Evolutionary conservation across 2,329 filamentous ascomycete species (phyloP), one percentile per base, ranked within the genome.

Genomic region (Emergomyces orientalis): DNA sequence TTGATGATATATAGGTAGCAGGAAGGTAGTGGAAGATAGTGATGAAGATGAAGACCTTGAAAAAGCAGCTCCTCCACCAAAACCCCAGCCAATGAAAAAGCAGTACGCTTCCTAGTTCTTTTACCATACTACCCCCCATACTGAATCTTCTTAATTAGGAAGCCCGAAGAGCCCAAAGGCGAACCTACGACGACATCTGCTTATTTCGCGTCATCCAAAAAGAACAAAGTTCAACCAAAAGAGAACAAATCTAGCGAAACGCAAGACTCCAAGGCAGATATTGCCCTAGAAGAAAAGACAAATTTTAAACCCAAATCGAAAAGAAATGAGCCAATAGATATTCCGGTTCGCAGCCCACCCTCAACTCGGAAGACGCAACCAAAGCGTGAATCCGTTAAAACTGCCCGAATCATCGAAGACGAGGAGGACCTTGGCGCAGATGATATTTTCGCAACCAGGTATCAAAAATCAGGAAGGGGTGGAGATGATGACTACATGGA

Each of bases 401-500:
- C 68, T 73, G 71, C 72, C 74, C 65, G 63, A 65, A 70, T 66
- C 66, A 25, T 88, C 67, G 84, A 90, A 25, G 88, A 89, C 61
- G 87, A 86, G 41, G 81, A 83, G 7, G 85, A 90, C 54, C 87
- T 84, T 54, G 81, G 76, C 2, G 88, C 84, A n/a, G 88, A 91
- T 67, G 92, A 96, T 69, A 91, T 96, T 25, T 92, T 92, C 74
- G 88, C 87, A 17, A 87, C 88, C 3, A 86, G 90, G 66, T 83
- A 82, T 41, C 88, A 86, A 71, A 83, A 82, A 57, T 79, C 83
- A 54, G 85, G 82, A 63, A 90, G 86, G 72, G 81, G 84, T 14
- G 72, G 75, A 58, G 88, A 86, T 69, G 86, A 86, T 49, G 89
- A 94, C 70, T 87, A 90, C 61, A 90, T 92, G 62, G 82, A 84